A percentile compares a stretch with the other conserved stretches of the same genome.
Evolutionary conservation across 371 early-diverging fungal species (phyloP).

Genomic region (Capniomyces stellatus): DNA sequence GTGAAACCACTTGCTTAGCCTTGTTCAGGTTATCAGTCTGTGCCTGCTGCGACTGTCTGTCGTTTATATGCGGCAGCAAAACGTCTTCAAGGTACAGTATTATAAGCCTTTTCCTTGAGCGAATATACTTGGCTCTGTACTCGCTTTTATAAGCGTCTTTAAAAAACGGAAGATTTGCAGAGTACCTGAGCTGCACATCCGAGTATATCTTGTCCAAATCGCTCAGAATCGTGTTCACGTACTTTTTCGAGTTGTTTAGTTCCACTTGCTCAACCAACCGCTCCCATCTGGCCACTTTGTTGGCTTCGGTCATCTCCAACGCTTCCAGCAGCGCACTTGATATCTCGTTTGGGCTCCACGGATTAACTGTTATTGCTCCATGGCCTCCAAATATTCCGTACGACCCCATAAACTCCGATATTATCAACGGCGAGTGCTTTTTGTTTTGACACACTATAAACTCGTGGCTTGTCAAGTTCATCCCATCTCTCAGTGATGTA

Average conservation of each 20-base stretch:
- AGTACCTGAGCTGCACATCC: not conserved
- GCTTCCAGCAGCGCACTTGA: constrained; percentile 82
- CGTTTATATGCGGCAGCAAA: no score
- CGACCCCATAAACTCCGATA: constrained; percentile 96
- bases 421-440: constrained; percentile 73
- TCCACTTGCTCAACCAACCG: constrained; percentile 73
- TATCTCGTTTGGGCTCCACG: constrained; percentile 93
- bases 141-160: no score
- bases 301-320: constrained; percentile 61
- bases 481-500: constrained; percentile 94
- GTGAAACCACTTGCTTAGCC: not conserved
- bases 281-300: constrained; percentile 54
- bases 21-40: not conserved
- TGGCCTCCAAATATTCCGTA: constrained; percentile 69
- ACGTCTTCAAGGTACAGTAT: no score
- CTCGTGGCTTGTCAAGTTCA: constrained; percentile 98
- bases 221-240: constrained; percentile 73
- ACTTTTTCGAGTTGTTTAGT: constrained; percentile 75
- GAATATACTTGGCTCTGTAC: no score
- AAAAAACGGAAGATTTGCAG: no score
- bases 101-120: no score
- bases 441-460: constrained; percentile 94
- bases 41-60: no score
- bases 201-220: no score
- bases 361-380: constrained; percentile 83